These are phyloP conservation scores for Tubosaeta brunneosetosa DNA, from an alignment of 768 basidiomycete species.

Conservation along the genomic window DNA sequence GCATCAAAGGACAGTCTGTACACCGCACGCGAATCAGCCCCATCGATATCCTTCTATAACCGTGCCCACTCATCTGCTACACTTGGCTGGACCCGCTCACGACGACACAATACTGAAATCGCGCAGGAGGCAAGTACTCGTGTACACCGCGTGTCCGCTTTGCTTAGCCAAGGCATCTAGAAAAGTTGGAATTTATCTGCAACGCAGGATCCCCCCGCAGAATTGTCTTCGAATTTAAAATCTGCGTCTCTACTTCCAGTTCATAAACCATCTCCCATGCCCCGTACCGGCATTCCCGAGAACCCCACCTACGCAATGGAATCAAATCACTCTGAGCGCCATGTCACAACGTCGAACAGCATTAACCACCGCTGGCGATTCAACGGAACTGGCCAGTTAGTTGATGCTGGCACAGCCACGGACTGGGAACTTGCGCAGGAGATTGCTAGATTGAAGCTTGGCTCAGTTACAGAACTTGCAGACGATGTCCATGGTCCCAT, in stretches of 20 bases:
- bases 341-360: constrained; percentile 35
- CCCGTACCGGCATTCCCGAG: constrained; percentile 36
- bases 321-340: constrained; percentile 35
- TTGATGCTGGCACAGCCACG: constrained; percentile 47
- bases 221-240: constrained; percentile 31
- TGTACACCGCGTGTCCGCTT: constrained; percentile 22
- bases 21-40: constrained; percentile 34
- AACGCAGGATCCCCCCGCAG: constrained; percentile 36
- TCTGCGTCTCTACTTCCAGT: constrained; percentile 28
- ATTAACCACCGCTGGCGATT: constrained; percentile 55
- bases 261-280: constrained; percentile 45
- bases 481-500: constrained; percentile 51
- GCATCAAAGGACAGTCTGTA: constrained; percentile 34
- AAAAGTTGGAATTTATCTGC: constrained; percentile 48
- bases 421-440: constrained; percentile 74
- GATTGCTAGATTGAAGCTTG: constrained; percentile 67
- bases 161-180: constrained; percentile 15
- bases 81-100: constrained; percentile 47
- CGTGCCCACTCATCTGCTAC: constrained; percentile 31
- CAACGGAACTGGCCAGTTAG: constrained; percentile 58
- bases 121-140: constrained; percentile 42
- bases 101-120: constrained; percentile 32
- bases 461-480: constrained; percentile 45
- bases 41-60: constrained; percentile 27
- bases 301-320: constrained; percentile 17